These are phyloP conservation scores for Colletotrichum ledebouriae DNA, from an alignment of 2,329 filamentous ascomycete genomes.

Conservation along the genomic window DNA sequence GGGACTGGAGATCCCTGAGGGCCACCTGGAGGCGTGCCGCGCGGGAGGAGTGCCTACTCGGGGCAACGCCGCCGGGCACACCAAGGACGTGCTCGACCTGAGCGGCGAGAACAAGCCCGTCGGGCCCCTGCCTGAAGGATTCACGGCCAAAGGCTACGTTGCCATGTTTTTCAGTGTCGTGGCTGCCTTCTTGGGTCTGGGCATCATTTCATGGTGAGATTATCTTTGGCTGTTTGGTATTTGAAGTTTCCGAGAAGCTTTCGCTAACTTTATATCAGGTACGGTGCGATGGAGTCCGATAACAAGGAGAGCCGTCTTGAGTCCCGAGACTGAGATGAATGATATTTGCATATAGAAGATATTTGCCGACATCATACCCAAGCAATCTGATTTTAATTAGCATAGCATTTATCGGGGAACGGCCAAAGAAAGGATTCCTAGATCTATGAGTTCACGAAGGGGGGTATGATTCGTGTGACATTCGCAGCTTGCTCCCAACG, in stretches of 20 bases:
- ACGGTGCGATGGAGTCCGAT: constrained; percentile 34
- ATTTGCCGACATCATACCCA: constrained; percentile 10
- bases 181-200: constrained; percentile 41
- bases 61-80: constrained; percentile 74
- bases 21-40: constrained; percentile 58
- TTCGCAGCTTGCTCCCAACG: too few species aligned
- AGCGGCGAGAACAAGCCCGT: constrained; percentile 44
- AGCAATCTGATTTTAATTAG: constrained; percentile 4
- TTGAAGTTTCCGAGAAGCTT: background rate
- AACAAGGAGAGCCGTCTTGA: constrained; percentile 22
- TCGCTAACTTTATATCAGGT: constrained; percentile 19
- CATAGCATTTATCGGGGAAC: background rate
- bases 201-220: constrained; percentile 40
- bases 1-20: constrained; percentile 42
- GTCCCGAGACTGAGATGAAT: constrained; percentile 23
- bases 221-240: background rate
- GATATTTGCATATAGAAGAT: background rate
- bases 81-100: constrained; percentile 64
- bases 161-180: constrained; percentile 42
- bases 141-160: constrained; percentile 44
- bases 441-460: too few species aligned
- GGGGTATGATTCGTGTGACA: too few species aligned
- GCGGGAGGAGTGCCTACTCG: constrained; percentile 56
- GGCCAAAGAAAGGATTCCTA: background rate
- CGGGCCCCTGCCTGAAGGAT: constrained; percentile 40